A percentile compares a stretch with the other conserved stretches of the same genome.
phyloP scores from a whole-genome alignment of 768 basidiomycete genomes.

The Russula brevipes region DNA sequence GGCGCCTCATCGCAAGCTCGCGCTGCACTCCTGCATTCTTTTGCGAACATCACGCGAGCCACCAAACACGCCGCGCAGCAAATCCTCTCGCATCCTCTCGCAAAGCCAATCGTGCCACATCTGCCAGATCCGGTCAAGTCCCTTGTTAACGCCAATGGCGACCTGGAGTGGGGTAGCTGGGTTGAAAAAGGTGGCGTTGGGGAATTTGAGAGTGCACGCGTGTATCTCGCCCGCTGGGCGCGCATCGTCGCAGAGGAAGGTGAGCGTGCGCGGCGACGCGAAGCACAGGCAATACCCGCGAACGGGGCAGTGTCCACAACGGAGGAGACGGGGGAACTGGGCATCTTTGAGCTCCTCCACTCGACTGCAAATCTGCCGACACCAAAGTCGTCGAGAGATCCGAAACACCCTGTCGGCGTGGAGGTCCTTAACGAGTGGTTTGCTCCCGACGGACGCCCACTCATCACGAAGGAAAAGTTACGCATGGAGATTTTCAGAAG shows the following conservation, averaged over 20 bases:
- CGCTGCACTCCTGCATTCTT: conserved; percentile 82
- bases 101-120: conserved; percentile 93
- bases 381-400: conserved; percentile 79
- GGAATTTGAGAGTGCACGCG: conserved; percentile 93
- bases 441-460: conserved; percentile 60
- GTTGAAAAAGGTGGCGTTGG: conserved; percentile 90
- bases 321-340: conserved; percentile 44
- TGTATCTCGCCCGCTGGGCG: conserved; percentile 96
- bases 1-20: conserved; percentile 64
- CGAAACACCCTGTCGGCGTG: conserved; percentile 68
- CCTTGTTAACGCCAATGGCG: conserved; percentile 84
- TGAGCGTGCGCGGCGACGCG: conserved; percentile 77
- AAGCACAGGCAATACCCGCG: conserved; percentile 64
- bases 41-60: conserved; percentile 89
- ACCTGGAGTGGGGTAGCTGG: conserved; percentile 92
- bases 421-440: conserved; percentile 78
- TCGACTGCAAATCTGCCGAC: conserved; percentile 74
- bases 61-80: conserved; percentile 93
- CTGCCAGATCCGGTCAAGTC: conserved; percentile 91
- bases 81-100: conserved; percentile 90
- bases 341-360: conserved; percentile 83
- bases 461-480: conserved; percentile 62
- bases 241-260: conserved; percentile 97
- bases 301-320: conserved; percentile 36
- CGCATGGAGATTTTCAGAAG: conserved; percentile 71